A percentile compares a stretch with the other conserved stretches of the same genome.
Conservation (phyloP, 2,329 filamentous ascomycete species). For the Claviceps sp. region DNA sequence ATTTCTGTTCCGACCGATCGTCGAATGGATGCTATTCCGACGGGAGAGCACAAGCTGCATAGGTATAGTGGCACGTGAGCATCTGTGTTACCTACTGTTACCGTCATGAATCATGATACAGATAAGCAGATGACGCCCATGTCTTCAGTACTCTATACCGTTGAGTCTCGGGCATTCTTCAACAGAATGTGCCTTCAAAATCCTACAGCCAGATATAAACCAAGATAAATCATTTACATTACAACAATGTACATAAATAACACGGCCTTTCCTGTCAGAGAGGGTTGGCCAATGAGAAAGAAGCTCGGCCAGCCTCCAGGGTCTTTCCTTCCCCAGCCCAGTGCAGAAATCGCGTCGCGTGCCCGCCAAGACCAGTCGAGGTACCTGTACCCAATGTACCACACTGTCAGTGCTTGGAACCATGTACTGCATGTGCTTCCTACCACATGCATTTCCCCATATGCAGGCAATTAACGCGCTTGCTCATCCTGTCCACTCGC, state of each 20-base stretch:
- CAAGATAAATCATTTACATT: background rate
- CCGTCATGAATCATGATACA: background rate
- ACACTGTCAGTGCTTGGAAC: background rate
- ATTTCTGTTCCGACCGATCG: background rate
- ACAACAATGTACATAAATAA: background rate
- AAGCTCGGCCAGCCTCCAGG: background rate
- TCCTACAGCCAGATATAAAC: too few relatives aligned
- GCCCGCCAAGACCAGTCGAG: background rate
- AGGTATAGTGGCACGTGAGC: background rate
- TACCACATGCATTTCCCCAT: background rate
- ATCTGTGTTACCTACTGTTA: background rate
- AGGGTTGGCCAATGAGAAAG: background rate
- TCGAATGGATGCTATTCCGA: background rate
- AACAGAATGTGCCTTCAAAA: too few relatives aligned
- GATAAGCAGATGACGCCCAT: background rate
- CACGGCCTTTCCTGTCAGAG: background rate
- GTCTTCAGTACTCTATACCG: background rate
- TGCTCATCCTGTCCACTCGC: background rate
- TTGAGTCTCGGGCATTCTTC: background rate
- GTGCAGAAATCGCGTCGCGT: constrained; percentile 2
- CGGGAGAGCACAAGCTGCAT: background rate
- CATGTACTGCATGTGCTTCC: background rate
- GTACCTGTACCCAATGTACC: background rate
- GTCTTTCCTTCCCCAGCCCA: background rate
- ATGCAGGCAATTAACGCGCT: constrained; percentile 10